These are phyloP conservation scores for Gynochthodes officinalis DNA, from an alignment of 257 asterid genomes.

Conservation along the genomic window DNA sequence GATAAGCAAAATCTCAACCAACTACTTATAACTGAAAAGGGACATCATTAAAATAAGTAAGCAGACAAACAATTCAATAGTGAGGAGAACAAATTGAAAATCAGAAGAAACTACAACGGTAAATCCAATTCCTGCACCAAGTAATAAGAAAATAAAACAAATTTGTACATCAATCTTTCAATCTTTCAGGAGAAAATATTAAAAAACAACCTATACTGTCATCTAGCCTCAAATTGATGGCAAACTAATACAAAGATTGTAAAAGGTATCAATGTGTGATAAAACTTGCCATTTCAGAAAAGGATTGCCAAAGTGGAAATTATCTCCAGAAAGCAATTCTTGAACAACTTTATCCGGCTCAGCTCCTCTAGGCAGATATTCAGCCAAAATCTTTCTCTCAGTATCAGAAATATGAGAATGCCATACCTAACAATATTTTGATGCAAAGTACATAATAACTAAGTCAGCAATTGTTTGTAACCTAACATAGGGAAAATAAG, in stretches of 20 bases:
- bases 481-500: conserved; percentile 8
- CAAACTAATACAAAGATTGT: neutral
- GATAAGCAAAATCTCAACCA: neutral
- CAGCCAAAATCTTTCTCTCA: conserved; percentile 59
- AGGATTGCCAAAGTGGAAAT: conserved; percentile 84
- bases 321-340: conserved; percentile 71
- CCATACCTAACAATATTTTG: conserved; percentile 73
- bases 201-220: neutral
- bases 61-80: neutral
- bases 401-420: conserved; percentile 57
- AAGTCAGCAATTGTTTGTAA: conserved; percentile 12
- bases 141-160: neutral
- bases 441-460: conserved; percentile 17
- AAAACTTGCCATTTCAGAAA: conserved; percentile 66
- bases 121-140: neutral
- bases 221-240: neutral
- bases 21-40: neutral
- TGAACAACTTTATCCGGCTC: conserved; percentile 52
- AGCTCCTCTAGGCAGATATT: conserved; percentile 61
- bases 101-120: neutral
- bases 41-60: neutral
- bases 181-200: neutral
- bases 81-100: neutral
- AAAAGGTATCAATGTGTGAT: conserved; percentile 5
- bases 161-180: neutral